phyloP scores from a whole-genome alignment of 2,329 filamentous ascomycete genomes.

The Clonostachys rhizophaga region DNA sequence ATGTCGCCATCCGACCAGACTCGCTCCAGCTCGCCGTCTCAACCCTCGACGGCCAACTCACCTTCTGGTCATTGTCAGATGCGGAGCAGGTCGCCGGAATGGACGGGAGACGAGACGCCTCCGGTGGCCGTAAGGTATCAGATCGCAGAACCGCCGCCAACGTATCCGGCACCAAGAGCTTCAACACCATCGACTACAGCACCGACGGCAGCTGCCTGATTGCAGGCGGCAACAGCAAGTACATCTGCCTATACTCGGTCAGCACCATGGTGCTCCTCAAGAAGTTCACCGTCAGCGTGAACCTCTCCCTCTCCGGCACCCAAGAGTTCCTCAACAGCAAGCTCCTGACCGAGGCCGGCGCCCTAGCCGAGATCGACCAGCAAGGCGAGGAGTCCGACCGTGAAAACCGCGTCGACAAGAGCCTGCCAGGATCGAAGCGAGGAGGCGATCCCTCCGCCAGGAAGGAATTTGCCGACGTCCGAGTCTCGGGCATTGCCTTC shows the following conservation, averaged over 20 bases:
- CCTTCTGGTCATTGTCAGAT: slow-evolving; percentile 90
- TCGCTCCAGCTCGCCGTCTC: slow-evolving; percentile 87
- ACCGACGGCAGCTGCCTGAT: slow-evolving; percentile 87
- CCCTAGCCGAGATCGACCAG: slow-evolving; percentile 78
- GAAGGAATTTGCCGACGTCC: slow-evolving; percentile 73
- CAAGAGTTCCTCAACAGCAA: slow-evolving; percentile 96
- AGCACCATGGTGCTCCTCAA: slow-evolving; percentile 86
- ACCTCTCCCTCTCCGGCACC: slow-evolving; percentile 91
- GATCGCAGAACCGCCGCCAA: slow-evolving; percentile 92
- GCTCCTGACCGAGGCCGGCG: slow-evolving; percentile 84
- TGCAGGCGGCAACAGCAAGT: slow-evolving; percentile 94
- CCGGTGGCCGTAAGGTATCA: slow-evolving; percentile 81
- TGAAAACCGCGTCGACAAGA: slow-evolving; percentile 75
- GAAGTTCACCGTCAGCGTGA: slow-evolving; percentile 93
- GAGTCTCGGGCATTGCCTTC: slow-evolving; percentile 81
- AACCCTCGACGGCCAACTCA: slow-evolving; percentile 87
- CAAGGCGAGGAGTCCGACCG: slow-evolving; percentile 84
- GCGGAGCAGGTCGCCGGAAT: slow-evolving; percentile 81
- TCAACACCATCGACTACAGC: slow-evolving; percentile 84
- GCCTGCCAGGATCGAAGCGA: slow-evolving; percentile 80
- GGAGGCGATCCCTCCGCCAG: slow-evolving; percentile 77
- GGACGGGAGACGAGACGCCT: slow-evolving; percentile 87
- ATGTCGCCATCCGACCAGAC: slow-evolving; percentile 83
- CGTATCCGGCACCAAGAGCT: slow-evolving; percentile 83
- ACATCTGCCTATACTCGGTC: slow-evolving; percentile 96